These are phyloP conservation scores for Galerina sulciceps DNA, from an alignment of 768 basidiomycete genomes.

Conservation along the genomic window DNA sequence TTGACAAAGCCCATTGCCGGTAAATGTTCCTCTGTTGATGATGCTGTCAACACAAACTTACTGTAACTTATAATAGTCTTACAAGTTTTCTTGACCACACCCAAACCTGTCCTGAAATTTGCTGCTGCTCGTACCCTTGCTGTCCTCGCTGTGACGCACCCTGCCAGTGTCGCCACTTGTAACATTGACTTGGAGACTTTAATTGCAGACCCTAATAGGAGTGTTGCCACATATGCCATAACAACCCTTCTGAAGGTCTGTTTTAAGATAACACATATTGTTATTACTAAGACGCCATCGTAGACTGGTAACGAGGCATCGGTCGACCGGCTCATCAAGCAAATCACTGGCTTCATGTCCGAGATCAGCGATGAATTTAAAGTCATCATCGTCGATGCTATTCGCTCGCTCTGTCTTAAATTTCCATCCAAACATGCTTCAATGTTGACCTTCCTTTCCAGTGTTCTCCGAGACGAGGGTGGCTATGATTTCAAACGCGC, in stretches of 20 bases:
- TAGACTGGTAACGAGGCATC: conserved; percentile 99
- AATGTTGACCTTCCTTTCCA: conserved; percentile 97
- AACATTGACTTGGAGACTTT: conserved; percentile 97
- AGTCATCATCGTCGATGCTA: conserved; percentile 98
- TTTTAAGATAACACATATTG: neutral
- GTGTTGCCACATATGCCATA: conserved; percentile 97
- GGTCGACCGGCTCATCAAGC: conserved; percentile 98
- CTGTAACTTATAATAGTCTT: conserved; percentile 58
- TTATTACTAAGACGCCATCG: conserved; percentile 1
- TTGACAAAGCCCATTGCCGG: conserved; percentile 89
- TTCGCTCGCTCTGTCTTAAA: conserved; percentile 97
- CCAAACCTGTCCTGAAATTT: conserved; percentile 94
- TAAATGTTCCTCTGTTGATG: conserved; percentile 29
- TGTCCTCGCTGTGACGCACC: conserved; percentile 84
- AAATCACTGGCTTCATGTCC: conserved; percentile 98
- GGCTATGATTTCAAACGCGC: conserved; percentile 99
- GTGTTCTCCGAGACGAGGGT: conserved; percentile 96
- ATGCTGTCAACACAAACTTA: neutral
- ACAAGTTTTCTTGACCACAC: conserved; percentile 94
- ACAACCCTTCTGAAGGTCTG: conserved; percentile 93
- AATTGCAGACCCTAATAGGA: conserved; percentile 93
- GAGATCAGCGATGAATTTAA: conserved; percentile 99
- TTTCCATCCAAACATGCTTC: conserved; percentile 96
- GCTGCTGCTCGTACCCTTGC: conserved; percentile 96
- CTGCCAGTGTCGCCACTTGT: conserved; percentile 85